Evolutionary conservation across 2,329 filamentous ascomycete species (phyloP), one percentile per base, ranked within the genome.

Genomic region (Fusarium ramigenum): DNA sequence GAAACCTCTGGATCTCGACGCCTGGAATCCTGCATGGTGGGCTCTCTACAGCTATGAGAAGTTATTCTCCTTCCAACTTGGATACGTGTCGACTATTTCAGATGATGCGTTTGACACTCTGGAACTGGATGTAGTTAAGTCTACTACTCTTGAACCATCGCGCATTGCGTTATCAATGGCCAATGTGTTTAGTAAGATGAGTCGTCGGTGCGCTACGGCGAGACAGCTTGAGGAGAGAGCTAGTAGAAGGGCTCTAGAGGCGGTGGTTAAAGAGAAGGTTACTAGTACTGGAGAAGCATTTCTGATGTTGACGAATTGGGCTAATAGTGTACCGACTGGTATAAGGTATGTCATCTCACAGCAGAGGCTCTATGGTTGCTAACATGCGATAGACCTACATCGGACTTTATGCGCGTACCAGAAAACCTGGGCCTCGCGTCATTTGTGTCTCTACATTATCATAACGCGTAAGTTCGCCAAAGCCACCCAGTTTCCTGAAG

Each of bases 401-500:
- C 64, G 0, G 64, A 67, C 1, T 61, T 67, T 5, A 67, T 67
- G 39, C 53, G 46, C 4, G 34, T 52, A 0, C 44, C 63, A 14
- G 53, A 67, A 6, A 56, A 67, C 4, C 3, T 43, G 0, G 28
- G 34, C 0, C 9, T 67, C 0, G 59, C 63, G 0, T 67, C 53
- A 0, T 67, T 67, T 2, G 59, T 67, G 2, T 67, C 65, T 4
- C 46, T 67, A 0, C 64, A 67, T 10, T 67, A 67, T 1, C 53
- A 67, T 0, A 67, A 67, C 8, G 64, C 64, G 64, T 60, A 21
- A 30, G 63, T 10, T 8, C 1, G 5, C 2, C 16, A 34, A 4
- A 19, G 0, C 1, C 15, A 23, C 1, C 8, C 0, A 10, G 23
- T 19, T 8, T 4, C 2, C 0, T 1, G 0, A 16, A 2, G 1